Evolutionary conservation across 23 red algal genomes (phyloP).

Genomic region (Pyropia haitanensis): DNA sequence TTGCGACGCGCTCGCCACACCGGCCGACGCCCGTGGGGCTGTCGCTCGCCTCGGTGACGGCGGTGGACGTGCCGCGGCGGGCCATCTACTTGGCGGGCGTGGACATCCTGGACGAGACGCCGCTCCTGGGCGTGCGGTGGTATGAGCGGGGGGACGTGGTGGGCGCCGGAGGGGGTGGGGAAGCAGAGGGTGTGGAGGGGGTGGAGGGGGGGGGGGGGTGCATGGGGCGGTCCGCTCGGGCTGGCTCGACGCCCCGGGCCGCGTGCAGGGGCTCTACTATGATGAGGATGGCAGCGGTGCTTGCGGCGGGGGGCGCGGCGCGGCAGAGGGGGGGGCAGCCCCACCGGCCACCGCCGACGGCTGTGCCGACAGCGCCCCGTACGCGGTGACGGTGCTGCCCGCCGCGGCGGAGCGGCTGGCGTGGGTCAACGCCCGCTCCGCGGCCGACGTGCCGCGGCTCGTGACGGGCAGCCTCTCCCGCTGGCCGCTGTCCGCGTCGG

Average conservation of each 20-base stretch:
- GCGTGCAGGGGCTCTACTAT: slow-evolving; percentile 43
- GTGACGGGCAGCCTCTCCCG: neutral
- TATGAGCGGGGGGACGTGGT: slow-evolving; percentile 15
- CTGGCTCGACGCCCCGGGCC: slow-evolving; percentile 42
- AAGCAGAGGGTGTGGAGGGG: too few relatives aligned
- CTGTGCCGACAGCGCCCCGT: too few relatives aligned
- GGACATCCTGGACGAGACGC: slow-evolving; percentile 64
- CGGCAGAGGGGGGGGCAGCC: neutral
- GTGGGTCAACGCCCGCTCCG: slow-evolving; percentile 24
- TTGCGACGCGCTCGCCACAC: slow-evolving; percentile 51
- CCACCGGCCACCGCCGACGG: too few relatives aligned
- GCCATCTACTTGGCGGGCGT: slow-evolving; percentile 4
- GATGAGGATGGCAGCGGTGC: slow-evolving; percentile 6
- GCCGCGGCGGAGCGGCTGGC: slow-evolving; percentile 15
- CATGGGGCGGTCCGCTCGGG: slow-evolving; percentile 12
- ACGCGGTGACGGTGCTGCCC: slow-evolving; percentile 7
- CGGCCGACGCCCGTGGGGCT: slow-evolving; percentile 51
- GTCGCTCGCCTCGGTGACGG: slow-evolving; percentile 21
- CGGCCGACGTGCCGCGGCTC: slow-evolving; percentile 26
- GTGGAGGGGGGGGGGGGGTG: neutral
- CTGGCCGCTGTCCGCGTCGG: neutral
- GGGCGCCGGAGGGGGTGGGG: too few relatives aligned
- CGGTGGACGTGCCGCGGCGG: slow-evolving; percentile 13
- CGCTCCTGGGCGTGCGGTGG: slow-evolving; percentile 21
- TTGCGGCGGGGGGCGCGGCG: neutral